These are phyloP conservation scores for Euptelea pleiosperma DNA, from an alignment of 164 flowering plant species.

Conservation along the genomic window DNA sequence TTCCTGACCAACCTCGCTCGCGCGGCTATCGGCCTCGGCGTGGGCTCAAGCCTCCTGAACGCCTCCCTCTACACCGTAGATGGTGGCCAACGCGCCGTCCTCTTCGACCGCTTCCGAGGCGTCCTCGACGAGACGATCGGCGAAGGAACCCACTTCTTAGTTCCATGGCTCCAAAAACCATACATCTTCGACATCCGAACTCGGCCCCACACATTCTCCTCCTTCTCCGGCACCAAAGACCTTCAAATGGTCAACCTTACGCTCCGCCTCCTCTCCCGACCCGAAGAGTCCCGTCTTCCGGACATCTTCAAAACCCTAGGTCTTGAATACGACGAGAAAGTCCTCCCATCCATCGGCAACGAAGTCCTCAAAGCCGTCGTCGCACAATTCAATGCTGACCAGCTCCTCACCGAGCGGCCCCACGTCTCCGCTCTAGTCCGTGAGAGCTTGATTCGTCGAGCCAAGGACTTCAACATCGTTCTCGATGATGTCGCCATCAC, in stretches of 20 bases:
- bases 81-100: slow-evolving; percentile 61
- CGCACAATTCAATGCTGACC: slow-evolving; percentile 88
- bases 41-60: slow-evolving; percentile 41
- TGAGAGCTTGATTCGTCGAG: slow-evolving; percentile 32
- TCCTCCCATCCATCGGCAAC: slow-evolving; percentile 84
- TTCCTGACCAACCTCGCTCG: slow-evolving; percentile 61
- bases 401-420: slow-evolving; percentile 84
- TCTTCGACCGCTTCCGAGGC: slow-evolving; percentile 73
- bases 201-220: slow-evolving; percentile 73
- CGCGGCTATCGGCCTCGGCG: slow-evolving; percentile 62
- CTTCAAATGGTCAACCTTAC: slow-evolving; percentile 88
- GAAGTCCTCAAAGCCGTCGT: slow-evolving; percentile 87
- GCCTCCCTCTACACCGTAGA: slow-evolving; percentile 71
- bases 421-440: slow-evolving; percentile 77
- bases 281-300: slow-evolving; percentile 54
- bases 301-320: slow-evolving; percentile 69
- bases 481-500: slow-evolving; percentile 92
- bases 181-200: slow-evolving; percentile 82
- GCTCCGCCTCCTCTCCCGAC: slow-evolving; percentile 77
- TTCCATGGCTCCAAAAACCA: slow-evolving; percentile 83
- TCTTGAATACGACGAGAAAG: slow-evolving; percentile 82
- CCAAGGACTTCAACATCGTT: slow-evolving; percentile 18
- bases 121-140: slow-evolving; percentile 62
- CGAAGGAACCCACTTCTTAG: slow-evolving; percentile 82
- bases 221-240: slow-evolving; percentile 84